A percentile compares a stretch with the other conserved stretches of the same genome.
Evolutionary conservation across 164 flowering plant genomes (phyloP).

Genomic region (Annona squamosa): DNA sequence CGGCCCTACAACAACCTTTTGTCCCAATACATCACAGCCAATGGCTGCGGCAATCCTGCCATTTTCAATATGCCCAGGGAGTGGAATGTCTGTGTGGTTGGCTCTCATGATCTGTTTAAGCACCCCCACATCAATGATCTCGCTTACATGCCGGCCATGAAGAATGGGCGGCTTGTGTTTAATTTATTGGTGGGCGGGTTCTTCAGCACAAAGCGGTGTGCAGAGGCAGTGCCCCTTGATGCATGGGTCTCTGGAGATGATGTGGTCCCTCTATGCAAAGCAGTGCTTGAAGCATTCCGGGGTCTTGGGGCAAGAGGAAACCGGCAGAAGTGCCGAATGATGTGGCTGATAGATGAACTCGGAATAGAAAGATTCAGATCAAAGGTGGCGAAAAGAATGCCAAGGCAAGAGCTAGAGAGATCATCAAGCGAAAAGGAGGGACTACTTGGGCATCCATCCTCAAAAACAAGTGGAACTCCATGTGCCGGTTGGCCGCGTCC

Average conservation of each 20-base stretch:
- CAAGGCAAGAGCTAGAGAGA: constrained; percentile 52
- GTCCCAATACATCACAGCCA: constrained; percentile 68
- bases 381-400: constrained; percentile 88
- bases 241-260: constrained; percentile 90
- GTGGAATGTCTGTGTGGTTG: constrained; percentile 95
- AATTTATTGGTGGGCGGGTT: constrained; percentile 93
- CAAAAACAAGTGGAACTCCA: constrained; percentile 92
- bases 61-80: constrained; percentile 91
- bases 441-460: constrained; percentile 75
- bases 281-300: constrained; percentile 75
- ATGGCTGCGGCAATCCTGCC: constrained; percentile 65
- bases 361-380: constrained; percentile 84
- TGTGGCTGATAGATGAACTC: constrained; percentile 98
- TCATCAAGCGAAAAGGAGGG: constrained; percentile 68
- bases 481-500: constrained; percentile 84
- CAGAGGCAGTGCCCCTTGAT: constrained; percentile 88
- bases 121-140: constrained; percentile 99
- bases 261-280: constrained; percentile 63
- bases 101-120: constrained; percentile 90
- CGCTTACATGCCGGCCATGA: constrained; percentile 91
- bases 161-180: constrained; percentile 80
- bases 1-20: constrained; percentile 71
- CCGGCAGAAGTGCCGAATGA: constrained; percentile 90
- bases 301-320: constrained; percentile 90
- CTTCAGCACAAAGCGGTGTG: constrained; percentile 88